A percentile compares a stretch with the other conserved stretches of the same genome.
Evolutionary conservation across 305 asterid genomes (phyloP).

Genomic region (Ilex paraguariensis): DNA sequence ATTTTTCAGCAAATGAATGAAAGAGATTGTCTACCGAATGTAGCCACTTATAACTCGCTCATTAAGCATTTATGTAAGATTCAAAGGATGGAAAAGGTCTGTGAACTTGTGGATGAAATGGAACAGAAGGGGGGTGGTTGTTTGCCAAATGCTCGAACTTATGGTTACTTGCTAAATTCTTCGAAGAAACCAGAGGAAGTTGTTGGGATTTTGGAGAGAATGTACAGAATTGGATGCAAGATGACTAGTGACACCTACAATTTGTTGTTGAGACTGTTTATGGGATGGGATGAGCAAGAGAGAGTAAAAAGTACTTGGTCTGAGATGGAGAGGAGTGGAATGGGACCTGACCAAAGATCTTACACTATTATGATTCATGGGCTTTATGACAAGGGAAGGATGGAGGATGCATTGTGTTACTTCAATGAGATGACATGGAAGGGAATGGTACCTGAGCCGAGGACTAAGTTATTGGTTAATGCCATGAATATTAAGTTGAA

Average conservation of each 20-base stretch:
- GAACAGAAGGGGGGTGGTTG: conserved; percentile 34
- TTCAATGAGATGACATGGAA: conserved; percentile 54
- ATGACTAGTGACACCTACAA: conserved; percentile 47
- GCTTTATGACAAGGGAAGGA: conserved; percentile 38
- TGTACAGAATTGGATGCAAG: conserved; percentile 45
- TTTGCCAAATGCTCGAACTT: conserved; percentile 54
- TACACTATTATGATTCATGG: conserved; percentile 68
- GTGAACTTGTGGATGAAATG: conserved; percentile 61
- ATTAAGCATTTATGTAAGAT: conserved; percentile 65
- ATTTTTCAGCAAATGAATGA: conserved; percentile 51
- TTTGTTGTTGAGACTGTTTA: conserved; percentile 61
- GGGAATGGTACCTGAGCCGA: conserved; percentile 54
- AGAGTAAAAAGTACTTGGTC: conserved; percentile 40
- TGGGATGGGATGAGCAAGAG: conserved; percentile 52
- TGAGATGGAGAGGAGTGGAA: conserved; percentile 68
- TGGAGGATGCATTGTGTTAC: conserved; percentile 38
- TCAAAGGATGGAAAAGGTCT: conserved; percentile 54
- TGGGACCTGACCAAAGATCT: conserved; percentile 68
- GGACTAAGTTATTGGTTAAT: conserved; percentile 56
- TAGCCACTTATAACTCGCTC: conserved; percentile 57
- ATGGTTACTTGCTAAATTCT: conserved; percentile 38
- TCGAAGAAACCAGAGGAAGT: conserved; percentile 51
- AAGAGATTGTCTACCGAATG: conserved; percentile 42
- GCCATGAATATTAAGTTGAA: conserved; percentile 39
- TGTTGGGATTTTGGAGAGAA: conserved; percentile 45